These are phyloP conservation scores for Aciculosporium take DNA, from an alignment of 2,329 filamentous ascomycete species.

Conservation along the genomic window DNA sequence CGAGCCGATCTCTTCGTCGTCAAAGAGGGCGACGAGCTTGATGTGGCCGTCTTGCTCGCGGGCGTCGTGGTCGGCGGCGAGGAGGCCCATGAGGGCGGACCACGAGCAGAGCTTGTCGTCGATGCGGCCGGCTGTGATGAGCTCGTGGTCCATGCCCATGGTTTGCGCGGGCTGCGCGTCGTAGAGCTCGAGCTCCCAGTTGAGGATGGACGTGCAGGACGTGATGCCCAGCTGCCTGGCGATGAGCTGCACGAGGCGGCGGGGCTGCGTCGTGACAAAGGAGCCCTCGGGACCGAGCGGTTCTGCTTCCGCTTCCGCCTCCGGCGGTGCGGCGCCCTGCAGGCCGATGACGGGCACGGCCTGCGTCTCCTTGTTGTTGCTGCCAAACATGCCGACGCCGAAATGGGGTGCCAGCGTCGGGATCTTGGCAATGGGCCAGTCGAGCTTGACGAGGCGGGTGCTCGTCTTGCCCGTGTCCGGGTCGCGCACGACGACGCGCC, in stretches of 20 bases:
- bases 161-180: slow-evolving; percentile 76
- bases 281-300: slow-evolving; percentile 48
- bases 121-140: slow-evolving; percentile 89
- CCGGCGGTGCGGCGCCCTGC: slow-evolving; percentile 50
- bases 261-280: slow-evolving; percentile 74
- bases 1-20: slow-evolving; percentile 93
- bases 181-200: slow-evolving; percentile 95
- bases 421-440: slow-evolving; percentile 86
- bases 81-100: slow-evolving; percentile 71
- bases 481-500: slow-evolving; percentile 73
- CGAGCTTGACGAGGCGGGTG: slow-evolving; percentile 73
- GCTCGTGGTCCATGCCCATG: slow-evolving; percentile 75
- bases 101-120: slow-evolving; percentile 97
- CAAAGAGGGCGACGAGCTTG: slow-evolving; percentile 87
- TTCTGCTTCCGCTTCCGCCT: slow-evolving; percentile 20
- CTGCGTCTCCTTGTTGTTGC: slow-evolving; percentile 75
- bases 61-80: slow-evolving; percentile 46
- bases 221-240: slow-evolving; percentile 58
- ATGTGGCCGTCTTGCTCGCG: slow-evolving; percentile 54
- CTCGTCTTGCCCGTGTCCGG: slow-evolving; percentile 57
- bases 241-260: slow-evolving; percentile 72
- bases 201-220: slow-evolving; percentile 63
- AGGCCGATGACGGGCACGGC: slow-evolving; percentile 89
- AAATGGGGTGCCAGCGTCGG: slow-evolving; percentile 92
- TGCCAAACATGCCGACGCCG: slow-evolving; percentile 55